Conservation (phyloP, 2,329 filamentous ascomycete species). For the Nannizziopsis arthrosporioides region DNA sequence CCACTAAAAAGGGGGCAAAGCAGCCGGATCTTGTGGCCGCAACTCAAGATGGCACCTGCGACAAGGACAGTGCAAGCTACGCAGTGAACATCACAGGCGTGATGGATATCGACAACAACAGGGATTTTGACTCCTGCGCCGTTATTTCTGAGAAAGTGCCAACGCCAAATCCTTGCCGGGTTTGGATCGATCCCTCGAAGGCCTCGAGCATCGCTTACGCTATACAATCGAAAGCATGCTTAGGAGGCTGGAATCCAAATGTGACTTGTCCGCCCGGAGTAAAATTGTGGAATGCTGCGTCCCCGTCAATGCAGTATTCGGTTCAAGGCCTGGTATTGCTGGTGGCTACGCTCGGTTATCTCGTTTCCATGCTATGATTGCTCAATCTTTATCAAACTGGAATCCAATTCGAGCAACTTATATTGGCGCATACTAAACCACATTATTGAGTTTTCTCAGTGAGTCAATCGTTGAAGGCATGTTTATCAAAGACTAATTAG, state of each 20-base stretch:
- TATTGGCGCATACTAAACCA: too few relatives aligned
- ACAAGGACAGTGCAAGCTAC: not conserved
- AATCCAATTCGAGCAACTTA: too few relatives aligned
- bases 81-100: not conserved
- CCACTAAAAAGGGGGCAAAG: not conserved
- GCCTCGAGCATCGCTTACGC: slow-evolving; percentile 4
- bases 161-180: slow-evolving; percentile 6
- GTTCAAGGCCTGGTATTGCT: not conserved
- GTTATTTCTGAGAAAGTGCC: not conserved
- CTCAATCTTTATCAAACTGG: too few relatives aligned
- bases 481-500: too few relatives aligned
- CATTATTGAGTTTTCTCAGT: too few relatives aligned
- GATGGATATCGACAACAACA: not conserved
- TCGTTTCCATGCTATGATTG: not conserved
- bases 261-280: not conserved
- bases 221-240: slow-evolving; percentile 2
- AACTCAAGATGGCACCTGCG: not conserved
- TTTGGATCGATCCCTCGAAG: not conserved
- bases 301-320: not conserved
- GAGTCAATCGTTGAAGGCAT: too few relatives aligned
- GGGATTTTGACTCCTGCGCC: not conserved
- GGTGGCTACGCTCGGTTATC: not conserved
- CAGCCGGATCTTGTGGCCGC: slow-evolving; percentile 3
- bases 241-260: not conserved
- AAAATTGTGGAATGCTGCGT: not conserved